Percentiles rank a stretch among this genome's conserved stretches.
Conservation (phyloP, 176 grass and related monocot genomes). For the Carex cristatella region DNA sequence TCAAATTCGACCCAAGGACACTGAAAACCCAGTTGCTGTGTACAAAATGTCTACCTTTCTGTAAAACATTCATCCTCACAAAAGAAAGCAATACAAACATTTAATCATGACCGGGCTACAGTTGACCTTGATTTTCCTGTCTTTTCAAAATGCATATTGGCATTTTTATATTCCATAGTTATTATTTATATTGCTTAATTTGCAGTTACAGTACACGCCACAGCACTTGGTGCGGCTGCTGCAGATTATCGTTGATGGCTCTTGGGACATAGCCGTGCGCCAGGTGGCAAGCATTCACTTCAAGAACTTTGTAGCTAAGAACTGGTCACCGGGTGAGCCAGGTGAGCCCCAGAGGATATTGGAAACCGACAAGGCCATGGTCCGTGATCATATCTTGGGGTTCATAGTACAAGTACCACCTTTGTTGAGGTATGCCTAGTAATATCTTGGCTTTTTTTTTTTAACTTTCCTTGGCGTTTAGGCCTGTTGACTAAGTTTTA, state of each 20-base stretch:
- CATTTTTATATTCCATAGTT: neutral
- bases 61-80: neutral
- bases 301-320: slow-evolving; percentile 95
- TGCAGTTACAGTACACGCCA: slow-evolving; percentile 73
- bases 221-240: slow-evolving; percentile 80
- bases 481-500: neutral
- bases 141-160: neutral
- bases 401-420: slow-evolving; percentile 91
- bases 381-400: slow-evolving; percentile 77
- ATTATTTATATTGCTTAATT: slow-evolving; percentile 15
- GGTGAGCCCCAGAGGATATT: slow-evolving; percentile 56
- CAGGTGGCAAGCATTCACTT: slow-evolving; percentile 95
- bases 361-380: slow-evolving; percentile 65
- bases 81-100: neutral
- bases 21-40: neutral
- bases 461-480: neutral
- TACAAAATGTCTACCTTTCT: neutral
- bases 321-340: slow-evolving; percentile 73
- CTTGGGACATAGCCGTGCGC: slow-evolving; percentile 73
- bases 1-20: neutral
- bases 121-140: neutral
- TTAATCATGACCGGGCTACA: neutral
- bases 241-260: slow-evolving; percentile 83
- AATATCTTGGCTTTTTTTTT: slow-evolving; percentile 1
- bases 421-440: slow-evolving; percentile 66